These are phyloP conservation scores for Exserohilum turcica DNA, from an alignment of 2,329 filamentous ascomycete genomes.

Conservation along the genomic window DNA sequence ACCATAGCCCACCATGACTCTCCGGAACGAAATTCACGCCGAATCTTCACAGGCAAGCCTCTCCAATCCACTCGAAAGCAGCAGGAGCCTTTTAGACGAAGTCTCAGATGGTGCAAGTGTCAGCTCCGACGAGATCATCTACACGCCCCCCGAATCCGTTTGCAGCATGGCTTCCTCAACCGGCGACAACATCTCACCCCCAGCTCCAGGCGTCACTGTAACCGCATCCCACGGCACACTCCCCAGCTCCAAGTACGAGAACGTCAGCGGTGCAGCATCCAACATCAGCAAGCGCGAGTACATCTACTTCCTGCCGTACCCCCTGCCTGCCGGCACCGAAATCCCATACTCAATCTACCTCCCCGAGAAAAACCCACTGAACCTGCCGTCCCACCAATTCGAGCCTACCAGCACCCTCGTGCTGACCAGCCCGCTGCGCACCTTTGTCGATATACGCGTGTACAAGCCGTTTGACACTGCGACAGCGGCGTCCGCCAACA, in stretches of 20 bases:
- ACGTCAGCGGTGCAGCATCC: slow-evolving; percentile 7
- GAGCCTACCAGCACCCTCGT: slow-evolving; percentile 70
- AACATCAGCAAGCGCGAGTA: slow-evolving; percentile 53
- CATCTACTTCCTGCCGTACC: slow-evolving; percentile 62
- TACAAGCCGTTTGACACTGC: slow-evolving; percentile 33
- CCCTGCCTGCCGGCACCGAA: slow-evolving; percentile 29
- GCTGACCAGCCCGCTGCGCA: slow-evolving; percentile 62
- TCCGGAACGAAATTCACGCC: background rate
- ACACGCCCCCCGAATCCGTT: slow-evolving; percentile 6
- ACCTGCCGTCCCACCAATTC: slow-evolving; percentile 22
- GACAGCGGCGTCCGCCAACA: background rate
- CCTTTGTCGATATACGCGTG: slow-evolving; percentile 68
- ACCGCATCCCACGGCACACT: background rate
- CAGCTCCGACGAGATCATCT: slow-evolving; percentile 6
- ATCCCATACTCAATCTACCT: slow-evolving; percentile 38
- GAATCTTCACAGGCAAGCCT: background rate
- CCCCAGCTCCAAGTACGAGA: background rate
- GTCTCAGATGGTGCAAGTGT: background rate
- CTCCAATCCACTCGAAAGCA: background rate
- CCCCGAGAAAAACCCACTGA: slow-evolving; percentile 32
- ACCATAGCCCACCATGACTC: background rate
- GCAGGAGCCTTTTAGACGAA: background rate
- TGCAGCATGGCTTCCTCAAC: slow-evolving; percentile 4
- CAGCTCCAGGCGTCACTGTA: slow-evolving; percentile 6
- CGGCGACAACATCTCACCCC: background rate